Conservation (phyloP, 768 basidiomycete species). For the Mycena filopes region DNA sequence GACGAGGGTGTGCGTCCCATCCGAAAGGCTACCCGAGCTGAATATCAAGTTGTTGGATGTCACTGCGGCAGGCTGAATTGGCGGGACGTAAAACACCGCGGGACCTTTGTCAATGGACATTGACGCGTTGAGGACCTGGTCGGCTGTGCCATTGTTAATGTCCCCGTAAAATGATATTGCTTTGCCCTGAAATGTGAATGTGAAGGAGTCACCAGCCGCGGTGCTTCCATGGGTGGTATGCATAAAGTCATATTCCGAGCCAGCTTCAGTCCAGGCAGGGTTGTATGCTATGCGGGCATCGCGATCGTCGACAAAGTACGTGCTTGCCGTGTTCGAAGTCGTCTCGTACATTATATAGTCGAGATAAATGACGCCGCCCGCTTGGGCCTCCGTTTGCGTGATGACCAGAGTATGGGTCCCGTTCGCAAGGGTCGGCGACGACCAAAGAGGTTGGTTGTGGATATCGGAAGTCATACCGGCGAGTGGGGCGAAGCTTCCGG, state of each 20-base stretch:
- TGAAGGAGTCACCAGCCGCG: not conserved
- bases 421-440: not conserved
- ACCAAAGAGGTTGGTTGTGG: conserved; percentile 8
- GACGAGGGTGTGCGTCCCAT: conserved; percentile 9
- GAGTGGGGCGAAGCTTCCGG: not conserved
- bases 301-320: conserved; percentile 17
- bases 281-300: conserved; percentile 3
- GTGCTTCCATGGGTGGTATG: conserved; percentile 18
- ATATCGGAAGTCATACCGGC: not conserved
- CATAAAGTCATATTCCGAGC: not conserved
- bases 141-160: not conserved
- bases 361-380: not conserved
- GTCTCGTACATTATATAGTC: conserved; percentile 22
- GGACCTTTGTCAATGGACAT: conserved; percentile 5
- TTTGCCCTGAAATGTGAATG: not conserved
- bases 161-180: conserved; percentile 15
- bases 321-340: not conserved
- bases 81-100: conserved; percentile 1
- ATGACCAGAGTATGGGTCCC: conserved; percentile 6
- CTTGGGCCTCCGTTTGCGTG: not conserved
- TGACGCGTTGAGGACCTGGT: not conserved
- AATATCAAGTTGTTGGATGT: conserved; percentile 19
- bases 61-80: not conserved
- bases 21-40: not conserved
- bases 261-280: not conserved